Conservation (phyloP, 1,139 yeast species). For the Saccharomycopsis hybrid region DNA sequence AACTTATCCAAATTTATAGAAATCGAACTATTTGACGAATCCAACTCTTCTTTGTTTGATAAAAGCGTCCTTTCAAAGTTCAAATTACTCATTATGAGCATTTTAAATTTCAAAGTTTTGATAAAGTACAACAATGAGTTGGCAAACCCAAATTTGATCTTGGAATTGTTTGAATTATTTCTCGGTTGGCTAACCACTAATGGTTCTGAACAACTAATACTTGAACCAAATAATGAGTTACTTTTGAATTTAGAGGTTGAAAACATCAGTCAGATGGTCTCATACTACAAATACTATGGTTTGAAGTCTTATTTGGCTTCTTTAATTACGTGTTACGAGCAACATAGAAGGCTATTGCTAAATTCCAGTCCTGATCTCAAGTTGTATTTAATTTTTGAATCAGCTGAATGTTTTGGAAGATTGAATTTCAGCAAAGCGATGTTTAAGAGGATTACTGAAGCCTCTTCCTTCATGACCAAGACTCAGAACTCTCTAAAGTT, state of each 20-base stretch:
- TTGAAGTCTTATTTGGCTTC: background rate
- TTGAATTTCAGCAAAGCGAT: constrained; percentile 1
- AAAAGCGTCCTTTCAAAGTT: constrained; percentile 1
- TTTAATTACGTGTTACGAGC: background rate
- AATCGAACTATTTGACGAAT: constrained; percentile 1
- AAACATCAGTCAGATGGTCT: background rate
- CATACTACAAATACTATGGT: constrained; percentile 6
- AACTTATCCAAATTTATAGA: background rate
- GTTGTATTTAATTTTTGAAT: background rate
- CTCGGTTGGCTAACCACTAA: constrained; percentile 11
- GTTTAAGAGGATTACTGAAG: too few relatives aligned
- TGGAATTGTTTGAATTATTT: constrained; percentile 7
- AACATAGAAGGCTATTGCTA: background rate
- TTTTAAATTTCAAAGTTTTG: constrained; percentile 8
- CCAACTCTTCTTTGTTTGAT: background rate
- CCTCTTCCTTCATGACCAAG: too few relatives aligned
- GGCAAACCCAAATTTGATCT: background rate
- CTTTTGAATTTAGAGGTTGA: constrained; percentile 6
- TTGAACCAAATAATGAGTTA: background rate
- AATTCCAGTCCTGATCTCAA: background rate
- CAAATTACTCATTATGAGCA: constrained; percentile 2
- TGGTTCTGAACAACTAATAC: background rate
- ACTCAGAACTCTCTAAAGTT: too few relatives aligned
- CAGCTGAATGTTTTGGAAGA: background rate
- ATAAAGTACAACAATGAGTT: constrained; percentile 2